Evolutionary conservation across 768 basidiomycete genomes (phyloP).

Genomic region (Boletus edulis): DNA sequence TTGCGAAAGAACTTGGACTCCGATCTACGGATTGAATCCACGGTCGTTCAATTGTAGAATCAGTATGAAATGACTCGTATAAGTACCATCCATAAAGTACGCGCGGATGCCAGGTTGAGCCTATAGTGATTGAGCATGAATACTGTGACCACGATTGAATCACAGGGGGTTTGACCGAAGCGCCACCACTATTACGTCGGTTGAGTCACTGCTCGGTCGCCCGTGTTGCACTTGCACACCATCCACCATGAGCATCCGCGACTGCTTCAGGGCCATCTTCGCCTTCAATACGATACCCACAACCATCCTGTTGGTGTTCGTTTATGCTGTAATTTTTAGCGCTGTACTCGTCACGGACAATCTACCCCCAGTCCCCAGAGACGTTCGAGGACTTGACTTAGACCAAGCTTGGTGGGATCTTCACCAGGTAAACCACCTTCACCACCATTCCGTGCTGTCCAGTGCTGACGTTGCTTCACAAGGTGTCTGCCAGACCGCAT

Average conservation of each 20-base stretch:
- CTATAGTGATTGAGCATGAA: too few species aligned
- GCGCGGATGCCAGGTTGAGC: too few species aligned
- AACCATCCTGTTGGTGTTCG: constrained; percentile 43
- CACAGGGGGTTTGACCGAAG: too few species aligned
- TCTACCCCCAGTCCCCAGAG: constrained; percentile 42
- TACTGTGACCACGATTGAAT: too few species aligned
- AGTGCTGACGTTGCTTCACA: neutral
- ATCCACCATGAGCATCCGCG: constrained; percentile 24
- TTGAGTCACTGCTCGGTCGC: neutral
- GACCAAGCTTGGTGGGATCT: constrained; percentile 58
- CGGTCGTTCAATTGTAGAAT: too few species aligned
- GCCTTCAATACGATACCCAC: constrained; percentile 43
- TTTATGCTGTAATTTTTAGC: constrained; percentile 48
- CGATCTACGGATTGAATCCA: too few species aligned
- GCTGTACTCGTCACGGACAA: constrained; percentile 49
- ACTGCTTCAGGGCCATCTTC: constrained; percentile 24
- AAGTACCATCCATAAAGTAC: too few species aligned
- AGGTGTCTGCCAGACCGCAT: constrained; percentile 71
- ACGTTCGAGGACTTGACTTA: constrained; percentile 46
- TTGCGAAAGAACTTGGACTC: too few species aligned
- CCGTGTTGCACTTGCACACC: neutral
- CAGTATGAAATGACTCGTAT: too few species aligned
- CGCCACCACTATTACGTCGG: neutral
- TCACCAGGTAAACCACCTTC: constrained; percentile 40
- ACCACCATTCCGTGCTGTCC: neutral